Evolutionary conservation across 2,329 filamentous ascomycete species (phyloP).

Genomic region (Colletotrichum musicola): DNA sequence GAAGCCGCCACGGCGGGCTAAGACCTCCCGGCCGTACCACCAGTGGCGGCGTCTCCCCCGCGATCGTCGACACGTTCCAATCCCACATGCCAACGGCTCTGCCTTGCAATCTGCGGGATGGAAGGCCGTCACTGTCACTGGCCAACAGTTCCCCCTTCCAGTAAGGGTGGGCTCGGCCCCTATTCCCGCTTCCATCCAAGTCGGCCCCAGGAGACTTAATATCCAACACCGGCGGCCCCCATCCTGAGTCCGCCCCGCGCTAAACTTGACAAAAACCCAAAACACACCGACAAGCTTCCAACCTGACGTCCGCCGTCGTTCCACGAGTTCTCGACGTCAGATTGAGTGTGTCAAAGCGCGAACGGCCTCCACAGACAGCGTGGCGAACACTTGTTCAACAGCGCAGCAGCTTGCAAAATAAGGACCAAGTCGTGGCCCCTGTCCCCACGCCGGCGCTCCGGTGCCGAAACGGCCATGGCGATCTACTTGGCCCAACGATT

Average conservation of each 20-base stretch:
- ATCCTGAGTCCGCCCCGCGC: slow-evolving; percentile 15
- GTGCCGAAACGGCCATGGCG: neutral
- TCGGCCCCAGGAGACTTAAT: slow-evolving; percentile 22
- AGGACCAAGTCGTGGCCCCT: neutral
- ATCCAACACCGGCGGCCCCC: slow-evolving; percentile 35
- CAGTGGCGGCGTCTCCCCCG: neutral
- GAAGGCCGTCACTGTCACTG: slow-evolving; percentile 24
- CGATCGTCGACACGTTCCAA: neutral
- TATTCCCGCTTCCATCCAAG: slow-evolving; percentile 24
- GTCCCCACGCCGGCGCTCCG: neutral
- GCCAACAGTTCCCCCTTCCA: slow-evolving; percentile 28
- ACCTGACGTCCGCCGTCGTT: slow-evolving; percentile 15
- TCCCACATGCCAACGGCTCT: slow-evolving; percentile 1
- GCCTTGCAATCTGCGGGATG: slow-evolving; percentile 19
- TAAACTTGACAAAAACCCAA: slow-evolving; percentile 25
- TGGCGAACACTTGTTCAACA: slow-evolving; percentile 4
- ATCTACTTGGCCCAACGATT: neutral
- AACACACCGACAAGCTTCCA: slow-evolving; percentile 33
- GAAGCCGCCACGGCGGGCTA: slow-evolving; percentile 1
- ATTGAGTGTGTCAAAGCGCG: slow-evolving; percentile 17
- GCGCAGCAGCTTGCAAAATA: neutral
- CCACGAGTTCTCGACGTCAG: slow-evolving; percentile 15
- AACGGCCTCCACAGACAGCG: slow-evolving; percentile 14
- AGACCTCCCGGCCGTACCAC: slow-evolving; percentile 10
- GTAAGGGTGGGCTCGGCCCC: slow-evolving; percentile 15